These are phyloP conservation scores for Mycena sanguinolenta DNA, from an alignment of 768 basidiomycete genomes.

Conservation along the genomic window DNA sequence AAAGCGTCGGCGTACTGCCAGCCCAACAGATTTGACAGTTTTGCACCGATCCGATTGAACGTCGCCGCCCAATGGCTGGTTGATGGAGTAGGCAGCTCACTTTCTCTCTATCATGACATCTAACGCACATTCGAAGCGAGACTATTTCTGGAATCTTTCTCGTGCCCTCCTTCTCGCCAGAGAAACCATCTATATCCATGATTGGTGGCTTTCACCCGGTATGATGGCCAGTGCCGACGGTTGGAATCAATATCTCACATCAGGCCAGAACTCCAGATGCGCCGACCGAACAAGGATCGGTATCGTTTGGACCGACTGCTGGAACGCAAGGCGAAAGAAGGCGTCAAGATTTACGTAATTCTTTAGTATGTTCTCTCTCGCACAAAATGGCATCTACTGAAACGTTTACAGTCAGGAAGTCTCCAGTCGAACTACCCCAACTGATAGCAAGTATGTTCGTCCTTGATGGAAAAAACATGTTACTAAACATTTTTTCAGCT, in stretches of 20 bases:
- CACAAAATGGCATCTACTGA: constrained; percentile 9
- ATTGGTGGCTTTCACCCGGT: constrained; percentile 98
- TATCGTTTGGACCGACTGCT: constrained; percentile 91
- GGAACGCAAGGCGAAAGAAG: constrained; percentile 92
- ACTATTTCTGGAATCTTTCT: constrained; percentile 98
- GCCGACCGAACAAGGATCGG: constrained; percentile 85
- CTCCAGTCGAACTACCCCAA: constrained; percentile 93
- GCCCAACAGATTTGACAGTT: constrained; percentile 91
- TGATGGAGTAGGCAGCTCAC: constrained; percentile 84
- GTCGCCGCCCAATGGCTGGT: constrained; percentile 98
- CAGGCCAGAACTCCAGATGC: constrained; percentile 80
- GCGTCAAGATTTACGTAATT: constrained; percentile 96
- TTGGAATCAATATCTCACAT: constrained; percentile 5
- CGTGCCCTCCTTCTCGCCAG: constrained; percentile 91
- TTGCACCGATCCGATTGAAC: constrained; percentile 92
- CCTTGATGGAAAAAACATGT: not conserved
- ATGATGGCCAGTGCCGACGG: constrained; percentile 25
- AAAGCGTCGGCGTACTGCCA: constrained; percentile 85
- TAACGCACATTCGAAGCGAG: constrained; percentile 68
- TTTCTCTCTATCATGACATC: constrained; percentile 8
- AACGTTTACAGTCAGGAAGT: constrained; percentile 86
- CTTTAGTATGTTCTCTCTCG: constrained; percentile 74
- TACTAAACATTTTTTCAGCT: constrained; percentile 56
- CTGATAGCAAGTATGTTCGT: constrained; percentile 84
- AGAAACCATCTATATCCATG: constrained; percentile 93